phyloP scores from a whole-genome alignment of 352 stramenopile species.

The Pythium diclinum region DNA sequence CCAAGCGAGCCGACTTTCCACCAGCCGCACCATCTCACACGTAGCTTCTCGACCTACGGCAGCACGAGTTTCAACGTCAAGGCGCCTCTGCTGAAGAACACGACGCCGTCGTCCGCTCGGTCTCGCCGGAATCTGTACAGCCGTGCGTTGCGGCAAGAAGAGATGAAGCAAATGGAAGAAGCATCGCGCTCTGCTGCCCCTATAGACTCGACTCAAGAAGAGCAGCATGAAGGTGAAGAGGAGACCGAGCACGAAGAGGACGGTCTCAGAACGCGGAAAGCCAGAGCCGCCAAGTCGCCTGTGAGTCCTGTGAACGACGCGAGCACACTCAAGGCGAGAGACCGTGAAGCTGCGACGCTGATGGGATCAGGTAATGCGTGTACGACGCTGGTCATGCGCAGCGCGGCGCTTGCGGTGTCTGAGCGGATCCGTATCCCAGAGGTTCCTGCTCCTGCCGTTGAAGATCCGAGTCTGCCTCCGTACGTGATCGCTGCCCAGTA shows the following conservation, averaged over 20 bases:
- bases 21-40: constrained; percentile 24
- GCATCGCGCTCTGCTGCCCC: not conserved
- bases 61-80: constrained; percentile 25
- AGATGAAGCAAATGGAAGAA: not conserved
- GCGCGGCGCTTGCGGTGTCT: constrained; percentile 43
- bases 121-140: not conserved
- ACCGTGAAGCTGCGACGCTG: not conserved
- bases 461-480: constrained; percentile 40
- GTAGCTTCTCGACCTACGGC: constrained; percentile 32
- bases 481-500: constrained; percentile 69
- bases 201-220: not conserved
- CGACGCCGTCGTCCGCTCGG: constrained; percentile 2
- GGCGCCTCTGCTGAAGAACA: constrained; percentile 17
- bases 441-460: constrained; percentile 30
- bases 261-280: not conserved
- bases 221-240: not conserved
- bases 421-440: constrained; percentile 48
- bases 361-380: constrained; percentile 30
- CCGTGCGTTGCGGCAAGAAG: not conserved
- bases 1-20: not conserved
- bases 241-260: not conserved
- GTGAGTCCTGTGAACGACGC: not conserved
- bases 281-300: not conserved
- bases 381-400: constrained; percentile 58
- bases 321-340: not conserved